These are phyloP conservation scores for Termitomyces titanicus DNA, from an alignment of 768 basidiomycete species.

Conservation along the genomic window DNA sequence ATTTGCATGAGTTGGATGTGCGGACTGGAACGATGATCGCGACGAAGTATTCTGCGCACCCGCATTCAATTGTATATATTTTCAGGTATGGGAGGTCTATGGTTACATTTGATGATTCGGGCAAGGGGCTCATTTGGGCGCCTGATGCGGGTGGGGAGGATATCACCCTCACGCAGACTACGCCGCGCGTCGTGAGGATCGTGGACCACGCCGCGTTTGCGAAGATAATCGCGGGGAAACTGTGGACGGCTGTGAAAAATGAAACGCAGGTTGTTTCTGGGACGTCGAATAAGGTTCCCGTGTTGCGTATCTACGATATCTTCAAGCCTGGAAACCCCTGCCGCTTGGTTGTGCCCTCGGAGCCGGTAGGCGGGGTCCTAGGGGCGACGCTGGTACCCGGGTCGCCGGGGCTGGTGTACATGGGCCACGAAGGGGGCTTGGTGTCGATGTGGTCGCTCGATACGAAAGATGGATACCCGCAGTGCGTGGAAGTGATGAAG, in stretches of 20 bases:
- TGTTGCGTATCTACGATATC: slow-evolving; percentile 79
- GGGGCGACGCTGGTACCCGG: slow-evolving; percentile 74
- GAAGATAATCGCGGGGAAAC: slow-evolving; percentile 45
- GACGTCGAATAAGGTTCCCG: slow-evolving; percentile 51
- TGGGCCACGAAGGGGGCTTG: slow-evolving; percentile 91
- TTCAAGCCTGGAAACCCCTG: slow-evolving; percentile 55
- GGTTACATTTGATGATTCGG: slow-evolving; percentile 43
- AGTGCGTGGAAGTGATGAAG: slow-evolving; percentile 73
- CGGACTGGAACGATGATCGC: slow-evolving; percentile 53
- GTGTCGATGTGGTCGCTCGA: slow-evolving; percentile 76
- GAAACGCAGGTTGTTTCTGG: slow-evolving; percentile 40
- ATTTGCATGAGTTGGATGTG: slow-evolving; percentile 79
- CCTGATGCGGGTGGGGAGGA: slow-evolving; percentile 41
- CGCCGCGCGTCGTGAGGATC: slow-evolving; percentile 61
- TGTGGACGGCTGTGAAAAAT: slow-evolving; percentile 78
- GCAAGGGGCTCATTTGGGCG: slow-evolving; percentile 76
- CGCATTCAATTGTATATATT: slow-evolving; percentile 65
- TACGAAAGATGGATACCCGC: slow-evolving; percentile 52
- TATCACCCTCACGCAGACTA: slow-evolving; percentile 42
- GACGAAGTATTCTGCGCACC: slow-evolving; percentile 59
- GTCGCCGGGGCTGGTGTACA: slow-evolving; percentile 62
- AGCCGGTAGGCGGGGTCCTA: slow-evolving; percentile 80
- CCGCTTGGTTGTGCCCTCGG: slow-evolving; percentile 54
- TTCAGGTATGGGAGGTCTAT: slow-evolving; percentile 28
- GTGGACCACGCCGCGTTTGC: slow-evolving; percentile 83